Conservation (phyloP, 202 grass and related monocot genomes). For the Dendrocalamus latiflorus region DNA sequence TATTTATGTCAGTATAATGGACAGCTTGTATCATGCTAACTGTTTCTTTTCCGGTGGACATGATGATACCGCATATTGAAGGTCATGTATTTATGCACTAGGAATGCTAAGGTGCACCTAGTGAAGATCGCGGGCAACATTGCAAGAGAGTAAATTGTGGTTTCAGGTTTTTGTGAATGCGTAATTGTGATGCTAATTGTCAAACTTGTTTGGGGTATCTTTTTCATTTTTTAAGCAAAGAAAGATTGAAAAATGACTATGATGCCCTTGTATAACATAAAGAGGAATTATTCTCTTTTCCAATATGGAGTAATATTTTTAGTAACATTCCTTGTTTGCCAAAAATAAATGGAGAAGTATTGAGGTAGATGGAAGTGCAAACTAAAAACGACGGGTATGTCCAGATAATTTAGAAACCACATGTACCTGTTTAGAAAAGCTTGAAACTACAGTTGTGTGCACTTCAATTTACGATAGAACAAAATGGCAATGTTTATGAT, state of each 20-base stretch:
- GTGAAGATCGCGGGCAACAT: background rate
- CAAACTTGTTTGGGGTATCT: background rate
- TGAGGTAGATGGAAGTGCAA: slow-evolving; percentile 7
- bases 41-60: background rate
- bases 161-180: background rate
- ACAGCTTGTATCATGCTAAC: too few species aligned
- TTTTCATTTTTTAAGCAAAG: background rate
- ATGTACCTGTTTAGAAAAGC: too few species aligned
- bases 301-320: background rate
- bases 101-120: background rate
- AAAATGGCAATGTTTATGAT: slow-evolving; percentile 7
- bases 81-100: background rate
- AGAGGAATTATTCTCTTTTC: background rate
- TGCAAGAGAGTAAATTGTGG: slow-evolving; percentile 1
- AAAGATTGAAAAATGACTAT: background rate
- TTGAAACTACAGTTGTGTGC: background rate
- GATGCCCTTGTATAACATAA: background rate
- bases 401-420: background rate
- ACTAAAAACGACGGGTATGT: background rate
- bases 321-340: background rate
- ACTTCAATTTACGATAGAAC: background rate
- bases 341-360: background rate
- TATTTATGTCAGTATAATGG: slow-evolving; percentile 41
- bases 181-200: background rate
- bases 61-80: background rate